A percentile compares a stretch with the other conserved stretches of the same genome.
Evolutionary conservation across 768 basidiomycete genomes (phyloP).

Genomic region (Tubosaeta sp.): DNA sequence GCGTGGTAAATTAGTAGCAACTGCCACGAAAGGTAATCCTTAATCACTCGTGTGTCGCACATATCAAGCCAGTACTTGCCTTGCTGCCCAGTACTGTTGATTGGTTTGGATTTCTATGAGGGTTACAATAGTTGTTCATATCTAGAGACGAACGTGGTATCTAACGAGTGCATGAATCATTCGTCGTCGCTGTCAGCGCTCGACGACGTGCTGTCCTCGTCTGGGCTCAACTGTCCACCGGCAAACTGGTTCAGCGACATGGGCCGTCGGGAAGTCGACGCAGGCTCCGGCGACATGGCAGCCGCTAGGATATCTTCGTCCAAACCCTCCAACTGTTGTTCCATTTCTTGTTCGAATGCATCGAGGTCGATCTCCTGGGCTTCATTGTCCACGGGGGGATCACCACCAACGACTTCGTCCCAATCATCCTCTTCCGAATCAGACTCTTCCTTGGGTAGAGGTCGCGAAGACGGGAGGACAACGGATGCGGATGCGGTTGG

Average conservation of each 20-base stretch:
- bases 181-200: slow-evolving; percentile 56
- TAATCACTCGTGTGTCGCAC: too few relatives aligned
- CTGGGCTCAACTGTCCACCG: slow-evolving; percentile 35
- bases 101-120: too few relatives aligned
- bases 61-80: too few relatives aligned
- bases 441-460: slow-evolving; percentile 29
- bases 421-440: slow-evolving; percentile 51
- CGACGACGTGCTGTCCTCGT: slow-evolving; percentile 49
- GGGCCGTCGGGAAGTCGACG: slow-evolving; percentile 31
- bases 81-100: too few relatives aligned
- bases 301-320: slow-evolving; percentile 52
- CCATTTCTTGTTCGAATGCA: slow-evolving; percentile 34
- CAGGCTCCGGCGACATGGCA: slow-evolving; percentile 36
- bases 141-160: slow-evolving; percentile 7
- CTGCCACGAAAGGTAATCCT: slow-evolving; percentile 21
- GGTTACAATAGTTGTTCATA: not conserved
- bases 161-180: slow-evolving; percentile 18
- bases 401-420: slow-evolving; percentile 40
- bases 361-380: slow-evolving; percentile 34
- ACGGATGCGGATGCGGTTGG: slow-evolving; percentile 32
- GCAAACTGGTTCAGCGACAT: slow-evolving; percentile 51
- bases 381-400: slow-evolving; percentile 25
- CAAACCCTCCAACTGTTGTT: slow-evolving; percentile 33
- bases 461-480: slow-evolving; percentile 29
- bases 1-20: slow-evolving; percentile 26